Conservation (phyloP, 108 stramenopile species). For the Poteriospumella lacustris region DNA sequence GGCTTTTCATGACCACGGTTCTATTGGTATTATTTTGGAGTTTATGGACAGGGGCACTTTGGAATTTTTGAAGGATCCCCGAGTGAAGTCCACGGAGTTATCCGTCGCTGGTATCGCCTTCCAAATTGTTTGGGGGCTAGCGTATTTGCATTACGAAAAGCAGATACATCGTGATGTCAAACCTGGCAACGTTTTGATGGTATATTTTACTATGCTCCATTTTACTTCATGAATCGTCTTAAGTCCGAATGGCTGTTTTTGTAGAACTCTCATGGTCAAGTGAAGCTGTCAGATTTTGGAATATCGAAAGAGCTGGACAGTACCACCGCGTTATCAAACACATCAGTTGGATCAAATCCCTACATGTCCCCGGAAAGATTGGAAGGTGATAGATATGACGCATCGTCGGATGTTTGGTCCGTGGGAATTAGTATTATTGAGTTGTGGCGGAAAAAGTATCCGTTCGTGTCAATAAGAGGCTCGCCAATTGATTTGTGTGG, state of each 20-base stretch:
- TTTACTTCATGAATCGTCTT: too few species aligned
- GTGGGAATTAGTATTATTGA: constrained; percentile 75
- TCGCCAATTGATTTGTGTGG: background rate
- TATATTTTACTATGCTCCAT: background rate
- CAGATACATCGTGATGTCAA: constrained; percentile 83
- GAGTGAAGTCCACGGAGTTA: constrained; percentile 47
- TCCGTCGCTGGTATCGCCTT: constrained; percentile 64
- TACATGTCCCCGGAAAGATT: constrained; percentile 87
- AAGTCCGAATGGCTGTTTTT: background rate
- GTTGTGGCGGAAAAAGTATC: constrained; percentile 30
- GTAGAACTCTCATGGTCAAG: constrained; percentile 59
- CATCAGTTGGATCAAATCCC: constrained; percentile 69
- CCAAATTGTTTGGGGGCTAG: constrained; percentile 75
- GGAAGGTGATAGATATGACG: constrained; percentile 62
- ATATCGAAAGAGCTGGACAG: constrained; percentile 52
- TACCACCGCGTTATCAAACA: constrained; percentile 35
- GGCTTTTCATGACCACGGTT: constrained; percentile 28
- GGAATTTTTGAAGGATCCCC: constrained; percentile 27
- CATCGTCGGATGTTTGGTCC: constrained; percentile 75
- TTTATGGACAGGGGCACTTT: constrained; percentile 33
- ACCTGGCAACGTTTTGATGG: constrained; percentile 71
- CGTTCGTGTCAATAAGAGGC: background rate
- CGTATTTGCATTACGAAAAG: constrained; percentile 70
- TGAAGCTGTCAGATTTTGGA: constrained; percentile 87
- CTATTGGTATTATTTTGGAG: constrained; percentile 44